A percentile compares a stretch with the other conserved stretches of the same genome.
Conservation (phyloP, 2,329 filamentous ascomycete species). For the Hypoxylon sp. region DNA sequence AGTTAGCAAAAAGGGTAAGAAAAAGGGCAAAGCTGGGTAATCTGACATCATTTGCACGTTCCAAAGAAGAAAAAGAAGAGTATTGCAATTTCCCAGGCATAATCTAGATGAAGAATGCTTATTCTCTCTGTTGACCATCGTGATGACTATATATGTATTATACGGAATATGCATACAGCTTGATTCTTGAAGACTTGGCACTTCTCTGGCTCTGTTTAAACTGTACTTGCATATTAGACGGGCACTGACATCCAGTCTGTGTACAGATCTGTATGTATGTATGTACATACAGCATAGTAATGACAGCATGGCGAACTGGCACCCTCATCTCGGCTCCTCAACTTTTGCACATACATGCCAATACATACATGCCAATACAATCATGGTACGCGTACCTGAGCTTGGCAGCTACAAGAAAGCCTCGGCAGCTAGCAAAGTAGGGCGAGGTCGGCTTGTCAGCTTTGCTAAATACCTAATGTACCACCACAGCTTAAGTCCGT, state of each 20-base stretch:
- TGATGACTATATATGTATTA: not conserved
- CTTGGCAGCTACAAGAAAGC: too few species aligned
- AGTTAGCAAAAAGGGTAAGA: constrained; percentile 34
- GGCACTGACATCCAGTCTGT: not conserved
- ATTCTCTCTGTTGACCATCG: constrained; percentile 9
- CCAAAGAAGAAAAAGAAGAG: constrained; percentile 12
- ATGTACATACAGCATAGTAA: not conserved
- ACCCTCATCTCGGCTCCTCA: not conserved
- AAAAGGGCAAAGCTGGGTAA: constrained; percentile 29
- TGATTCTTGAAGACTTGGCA: not conserved
- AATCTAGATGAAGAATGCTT: constrained; percentile 7
- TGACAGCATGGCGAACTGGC: too few species aligned
- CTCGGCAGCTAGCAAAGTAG: too few species aligned
- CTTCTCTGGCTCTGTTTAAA: too few species aligned
- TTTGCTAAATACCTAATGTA: too few species aligned
- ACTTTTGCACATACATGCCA: too few species aligned
- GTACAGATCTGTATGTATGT: not conserved
- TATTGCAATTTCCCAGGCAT: constrained; percentile 31
- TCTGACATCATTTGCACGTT: constrained; percentile 30
- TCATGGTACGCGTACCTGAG: too few species aligned
- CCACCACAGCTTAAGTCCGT: too few species aligned
- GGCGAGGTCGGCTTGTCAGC: not conserved
- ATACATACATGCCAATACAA: not conserved
- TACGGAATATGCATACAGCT: too few species aligned
- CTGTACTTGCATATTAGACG: too few species aligned